Percentiles rank a stretch among this genome's conserved stretches.
These are phyloP conservation scores for Verbena officinalis DNA, from an alignment of 257 asterid species.

Conservation along the genomic window DNA sequence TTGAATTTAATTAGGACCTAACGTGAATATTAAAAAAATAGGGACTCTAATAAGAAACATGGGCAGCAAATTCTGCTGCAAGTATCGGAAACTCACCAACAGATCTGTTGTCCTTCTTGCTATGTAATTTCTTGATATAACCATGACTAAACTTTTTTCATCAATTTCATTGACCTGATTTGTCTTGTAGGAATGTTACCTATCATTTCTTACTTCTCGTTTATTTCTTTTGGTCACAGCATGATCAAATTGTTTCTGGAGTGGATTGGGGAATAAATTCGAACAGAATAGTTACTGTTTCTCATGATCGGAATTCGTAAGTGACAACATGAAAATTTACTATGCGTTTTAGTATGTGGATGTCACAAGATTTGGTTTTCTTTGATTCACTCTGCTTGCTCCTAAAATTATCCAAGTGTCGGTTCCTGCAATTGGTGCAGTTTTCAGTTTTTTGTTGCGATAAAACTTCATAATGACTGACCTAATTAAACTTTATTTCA, in stretches of 20 bases:
- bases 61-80: slow-evolving; percentile 9
- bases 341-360: slow-evolving; percentile 3
- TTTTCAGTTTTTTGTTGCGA: slow-evolving; percentile 22
- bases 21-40: not conserved
- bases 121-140: slow-evolving; percentile 16
- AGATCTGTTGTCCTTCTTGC: not conserved
- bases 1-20: slow-evolving; percentile 8
- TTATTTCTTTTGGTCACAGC: slow-evolving; percentile 59
- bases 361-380: slow-evolving; percentile 17
- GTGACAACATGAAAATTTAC: slow-evolving; percentile 38
- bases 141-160: slow-evolving; percentile 6
- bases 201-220: slow-evolving; percentile 25
- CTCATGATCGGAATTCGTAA: slow-evolving; percentile 99
- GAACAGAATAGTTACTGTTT: slow-evolving; percentile 88
- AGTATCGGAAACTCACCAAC: not conserved
- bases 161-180: slow-evolving; percentile 7
- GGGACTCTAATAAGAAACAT: not conserved
- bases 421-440: slow-evolving; percentile 19
- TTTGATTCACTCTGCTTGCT: slow-evolving; percentile 8
- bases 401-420: slow-evolving; percentile 14
- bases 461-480: slow-evolving; percentile 17
- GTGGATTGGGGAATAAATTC: slow-evolving; percentile 87
- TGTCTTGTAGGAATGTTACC: not conserved
- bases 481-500: slow-evolving; percentile 31
- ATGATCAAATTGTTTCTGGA: slow-evolving; percentile 98